Evolutionary conservation across 805 yeast species (phyloP).

Genomic region (Nakazawaea wickerhamii): DNA sequence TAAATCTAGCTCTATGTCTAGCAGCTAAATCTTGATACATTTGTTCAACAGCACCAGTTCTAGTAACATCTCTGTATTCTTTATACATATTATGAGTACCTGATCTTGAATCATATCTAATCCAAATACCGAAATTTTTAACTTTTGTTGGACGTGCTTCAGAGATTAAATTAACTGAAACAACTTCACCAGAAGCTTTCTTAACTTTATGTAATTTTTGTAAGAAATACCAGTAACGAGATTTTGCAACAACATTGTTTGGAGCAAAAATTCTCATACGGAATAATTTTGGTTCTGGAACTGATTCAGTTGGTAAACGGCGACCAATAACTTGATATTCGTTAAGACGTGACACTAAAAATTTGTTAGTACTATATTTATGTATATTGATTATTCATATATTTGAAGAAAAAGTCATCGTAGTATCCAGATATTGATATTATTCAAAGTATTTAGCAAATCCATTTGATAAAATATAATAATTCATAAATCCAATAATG

Average conservation of each 20-base stretch:
- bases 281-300: conserved; percentile 99
- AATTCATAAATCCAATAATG: too few relatives aligned
- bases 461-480: too few relatives aligned
- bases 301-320: conserved; percentile 98
- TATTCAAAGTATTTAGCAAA: too few relatives aligned
- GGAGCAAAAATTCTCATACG: conserved; percentile 99
- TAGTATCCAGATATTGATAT: too few relatives aligned
- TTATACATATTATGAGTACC: conserved; percentile 99
- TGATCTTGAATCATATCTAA: conserved; percentile 99
- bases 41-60: conserved; percentile 97
- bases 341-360: conserved; percentile 87
- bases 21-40: conserved; percentile 99
- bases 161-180: conserved; percentile 82
- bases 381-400: too few relatives aligned
- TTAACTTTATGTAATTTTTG: conserved; percentile 99
- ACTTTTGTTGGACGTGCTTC: conserved; percentile 98
- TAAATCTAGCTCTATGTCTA: conserved; percentile 99
- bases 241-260: conserved; percentile 98
- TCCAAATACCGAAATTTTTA: conserved; percentile 99
- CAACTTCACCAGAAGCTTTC: conserved; percentile 99
- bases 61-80: conserved; percentile 99
- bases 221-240: conserved; percentile 99
- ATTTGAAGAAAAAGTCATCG: not conserved
- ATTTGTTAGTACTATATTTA: conserved; percentile 14
- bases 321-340: conserved; percentile 99